Percentiles rank a stretch among this genome's conserved stretches.
phyloP scores from a whole-genome alignment of 2,329 filamentous ascomycete species.

The Colletotrichum viniferum region DNA sequence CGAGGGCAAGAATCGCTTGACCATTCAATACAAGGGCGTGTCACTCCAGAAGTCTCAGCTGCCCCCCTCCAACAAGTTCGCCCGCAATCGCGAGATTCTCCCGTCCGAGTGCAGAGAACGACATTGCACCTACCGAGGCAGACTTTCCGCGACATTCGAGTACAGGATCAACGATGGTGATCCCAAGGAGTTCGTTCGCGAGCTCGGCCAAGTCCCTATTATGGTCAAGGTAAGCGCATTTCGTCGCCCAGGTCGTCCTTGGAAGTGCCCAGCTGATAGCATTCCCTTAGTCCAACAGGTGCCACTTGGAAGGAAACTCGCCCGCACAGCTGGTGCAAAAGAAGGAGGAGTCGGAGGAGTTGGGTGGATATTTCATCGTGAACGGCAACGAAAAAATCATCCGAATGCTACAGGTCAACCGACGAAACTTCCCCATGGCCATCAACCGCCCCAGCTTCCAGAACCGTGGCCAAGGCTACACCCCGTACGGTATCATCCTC shows the following conservation, averaged over 20 bases:
- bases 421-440: slow-evolving; percentile 93
- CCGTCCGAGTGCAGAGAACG: slow-evolving; percentile 94
- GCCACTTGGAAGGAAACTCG: slow-evolving; percentile 85
- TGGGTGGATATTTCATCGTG: slow-evolving; percentile 96
- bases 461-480: slow-evolving; percentile 86
- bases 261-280: slow-evolving; percentile 27
- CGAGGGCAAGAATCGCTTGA: slow-evolving; percentile 73
- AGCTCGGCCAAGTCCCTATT: slow-evolving; percentile 87
- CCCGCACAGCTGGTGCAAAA: slow-evolving; percentile 81
- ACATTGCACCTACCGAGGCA: slow-evolving; percentile 89
- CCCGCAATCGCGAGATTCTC: slow-evolving; percentile 82
- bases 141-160: slow-evolving; percentile 81
- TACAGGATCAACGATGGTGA: slow-evolving; percentile 88
- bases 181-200: slow-evolving; percentile 79
- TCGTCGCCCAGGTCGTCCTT: neutral
- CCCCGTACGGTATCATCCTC: slow-evolving; percentile 87
- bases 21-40: slow-evolving; percentile 79
- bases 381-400: slow-evolving; percentile 98
- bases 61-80: slow-evolving; percentile 82
- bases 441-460: slow-evolving; percentile 90
- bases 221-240: slow-evolving; percentile 78
- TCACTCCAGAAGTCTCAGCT: slow-evolving; percentile 82
- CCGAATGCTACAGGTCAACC: slow-evolving; percentile 86
- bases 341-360: slow-evolving; percentile 95
- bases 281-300: slow-evolving; percentile 75